Base-by-base conservation (phyloP, 2,329 filamentous ascomycete species). In the Periconia sp. region DNA sequence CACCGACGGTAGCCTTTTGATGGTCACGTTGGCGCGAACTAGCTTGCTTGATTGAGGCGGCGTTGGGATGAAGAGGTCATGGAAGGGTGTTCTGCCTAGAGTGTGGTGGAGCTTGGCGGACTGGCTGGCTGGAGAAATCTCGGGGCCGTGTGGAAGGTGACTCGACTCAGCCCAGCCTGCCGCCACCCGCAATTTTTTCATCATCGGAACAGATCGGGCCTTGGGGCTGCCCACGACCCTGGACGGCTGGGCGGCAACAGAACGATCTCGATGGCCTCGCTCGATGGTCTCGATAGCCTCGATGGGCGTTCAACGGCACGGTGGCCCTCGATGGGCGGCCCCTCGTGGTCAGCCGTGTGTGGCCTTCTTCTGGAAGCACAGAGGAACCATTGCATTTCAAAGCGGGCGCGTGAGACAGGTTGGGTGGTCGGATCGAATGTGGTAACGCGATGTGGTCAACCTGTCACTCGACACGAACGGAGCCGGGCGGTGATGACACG, bases 1-100 rank as follows among this genome's bases (percentile, higher is more conserved):
- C 22, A 35, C 37, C 37, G 39, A 48, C 22, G 37, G 40, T 50
- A 45, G 46, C 47, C 41, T 40, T 35, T 41, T 44, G 34, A 37
- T 39, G 46, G 51, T 57, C 51, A 64, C 50, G 56, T 30, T 52
- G 54, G 48, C 19, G 35, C 44, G 29, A 51, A 48, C 29, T 45
- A 32, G 45, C 38, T 49, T 49, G 40, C 31, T 37, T 37, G 4
- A 13, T 26, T 21, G 28, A 17, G 8, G 26, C 8, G 16, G 12
- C 28, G 29, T 21, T 37, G 23, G 17, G 3, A 16, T 30, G 41
- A 19, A 26, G 35, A 28, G 26, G 11, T n/a, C 6, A 19, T 32
- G 40, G 42, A 39, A 33, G 41, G 48, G 48, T 57, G 43, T 38
- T 46, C 46, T 55, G 57, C 47, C 46, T 57, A 40, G 31, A 33